Percentiles rank a stretch among this genome's conserved stretches.
Evolutionary conservation across 1,284 basidiomycete genomes (phyloP).

Genomic region (Boletus sp.): DNA sequence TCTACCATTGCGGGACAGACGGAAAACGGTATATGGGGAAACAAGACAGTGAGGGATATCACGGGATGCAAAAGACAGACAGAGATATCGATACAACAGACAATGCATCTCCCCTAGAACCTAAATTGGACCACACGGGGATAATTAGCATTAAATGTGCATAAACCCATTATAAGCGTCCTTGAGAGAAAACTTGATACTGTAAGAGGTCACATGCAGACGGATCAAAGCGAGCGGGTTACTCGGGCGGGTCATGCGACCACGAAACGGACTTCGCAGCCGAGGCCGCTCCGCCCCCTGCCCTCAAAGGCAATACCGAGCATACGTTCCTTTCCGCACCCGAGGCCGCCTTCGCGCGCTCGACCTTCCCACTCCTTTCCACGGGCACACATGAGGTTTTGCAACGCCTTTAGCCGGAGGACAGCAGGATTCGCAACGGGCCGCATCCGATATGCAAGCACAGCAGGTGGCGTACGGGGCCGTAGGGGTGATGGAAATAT

Average conservation of each 20-base stretch:
- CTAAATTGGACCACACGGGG: conserved; percentile 18
- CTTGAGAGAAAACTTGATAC: conserved; percentile 15
- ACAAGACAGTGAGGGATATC: conserved; percentile 28
- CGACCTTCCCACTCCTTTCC: conserved; percentile 52
- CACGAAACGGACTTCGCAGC: conserved; percentile 42
- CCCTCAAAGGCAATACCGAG: conserved; percentile 62
- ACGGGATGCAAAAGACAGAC: conserved; percentile 20
- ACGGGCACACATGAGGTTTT: conserved; percentile 50
- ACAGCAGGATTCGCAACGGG: conserved; percentile 62
- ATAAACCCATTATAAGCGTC: conserved; percentile 36
- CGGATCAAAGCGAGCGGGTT: background rate
- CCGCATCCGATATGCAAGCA: conserved; percentile 45
- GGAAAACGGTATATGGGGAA: conserved; percentile 3
- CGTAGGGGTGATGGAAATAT: conserved; percentile 43
- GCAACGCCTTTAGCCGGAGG: conserved; percentile 58
- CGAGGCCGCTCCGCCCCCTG: conserved; percentile 55
- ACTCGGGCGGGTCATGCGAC: conserved; percentile 28
- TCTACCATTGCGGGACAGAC: conserved; percentile 19
- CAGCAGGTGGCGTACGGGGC: conserved; percentile 34
- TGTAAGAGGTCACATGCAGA: conserved; percentile 10
- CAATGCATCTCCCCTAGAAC: conserved; percentile 5
- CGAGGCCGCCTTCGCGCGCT: conserved; percentile 48
- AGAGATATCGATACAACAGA: conserved; percentile 33
- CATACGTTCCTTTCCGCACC: conserved; percentile 59
- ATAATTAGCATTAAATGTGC: conserved; percentile 40